Base-by-base conservation (phyloP, 2,329 filamentous ascomycete species). In the Akanthomyces lecanii region DNA sequence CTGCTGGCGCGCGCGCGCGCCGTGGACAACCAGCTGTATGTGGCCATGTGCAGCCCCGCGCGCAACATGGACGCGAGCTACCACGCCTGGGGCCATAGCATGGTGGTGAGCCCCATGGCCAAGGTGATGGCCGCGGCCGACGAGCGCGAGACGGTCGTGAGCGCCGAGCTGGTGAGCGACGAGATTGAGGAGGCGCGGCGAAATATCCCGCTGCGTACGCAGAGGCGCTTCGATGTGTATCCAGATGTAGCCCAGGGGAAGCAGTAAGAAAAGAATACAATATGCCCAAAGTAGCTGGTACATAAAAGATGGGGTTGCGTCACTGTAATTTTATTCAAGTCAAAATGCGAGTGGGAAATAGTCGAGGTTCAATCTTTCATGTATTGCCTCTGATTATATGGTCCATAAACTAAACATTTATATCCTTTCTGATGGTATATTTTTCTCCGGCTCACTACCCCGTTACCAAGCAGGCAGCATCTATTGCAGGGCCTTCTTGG, bases 191-290 rank as follows among this genome's bases (percentile, higher is more conserved):
- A 90, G 76, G 86, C 88, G 52, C 85, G 94, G 73, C 91, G 85
- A 74, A 89, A 89, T 6, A 97, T 99, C 68, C 95, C 95, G 2
- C 81, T 98, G 60, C 86, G 88, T 70, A 84, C 82, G 21, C 95
- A 99, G 82, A 84, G 95, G 70, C 82, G 95, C 68, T 99, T 97
- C 73, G 95, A 99, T 75, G 89, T 99, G 23, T 99, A 99, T 75
- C 90, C 92, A 0, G 93, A 99, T 80, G 86, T 99, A 38, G 92
- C 87, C 70, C 25, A 54, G 88, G 85, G 1, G 78, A 62, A 59
- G 56, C 44, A 59, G 33, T 59, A 36, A 36, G 33, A 59, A 42
- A n/a, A n/a, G 10, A 21, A 23, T 8, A 16, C 25, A 11, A 54
- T 8, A 28, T 33, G 33, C n/a, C 38, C 2, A 28, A 18, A n/a